Percentiles rank a stretch among this genome's conserved stretches.
Evolutionary conservation across 148 eudicot genomes (phyloP).

Genomic region (Vaccinium myrtillus): DNA sequence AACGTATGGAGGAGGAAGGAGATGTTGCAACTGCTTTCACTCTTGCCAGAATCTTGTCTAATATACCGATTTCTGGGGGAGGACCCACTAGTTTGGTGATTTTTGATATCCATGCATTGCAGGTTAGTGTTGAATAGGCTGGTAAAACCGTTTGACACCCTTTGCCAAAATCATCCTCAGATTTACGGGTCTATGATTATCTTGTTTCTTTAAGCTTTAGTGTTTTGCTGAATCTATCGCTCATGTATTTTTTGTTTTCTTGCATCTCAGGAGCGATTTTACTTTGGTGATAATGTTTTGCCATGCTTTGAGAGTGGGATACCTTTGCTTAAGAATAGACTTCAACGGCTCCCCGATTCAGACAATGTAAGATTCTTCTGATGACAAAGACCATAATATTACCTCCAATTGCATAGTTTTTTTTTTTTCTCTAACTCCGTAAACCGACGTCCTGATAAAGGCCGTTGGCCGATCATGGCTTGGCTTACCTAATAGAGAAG

Average conservation of each 20-base stretch:
- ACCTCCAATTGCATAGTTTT: background rate
- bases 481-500: background rate
- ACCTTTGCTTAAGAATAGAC: slow-evolving; percentile 84
- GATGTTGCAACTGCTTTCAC: slow-evolving; percentile 98
- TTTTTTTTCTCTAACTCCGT: background rate
- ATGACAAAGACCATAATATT: background rate
- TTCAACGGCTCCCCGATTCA: slow-evolving; percentile 92
- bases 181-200: background rate
- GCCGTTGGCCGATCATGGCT: background rate
- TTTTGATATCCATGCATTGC: slow-evolving; percentile 95
- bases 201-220: slow-evolving; percentile 1
- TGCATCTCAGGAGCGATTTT: slow-evolving; percentile 79
- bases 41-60: slow-evolving; percentile 84
- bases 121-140: slow-evolving; percentile 46
- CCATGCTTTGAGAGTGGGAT: slow-evolving; percentile 99
- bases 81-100: slow-evolving; percentile 95
- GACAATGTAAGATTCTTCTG: slow-evolving; percentile 61
- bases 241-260: slow-evolving; percentile 12
- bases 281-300: slow-evolving; percentile 90
- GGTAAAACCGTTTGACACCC: background rate
- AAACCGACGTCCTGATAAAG: background rate
- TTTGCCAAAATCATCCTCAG: background rate
- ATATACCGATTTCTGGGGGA: slow-evolving; percentile 84
- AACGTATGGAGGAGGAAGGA: slow-evolving; percentile 99
- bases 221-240: slow-evolving; percentile 6